phyloP scores from a whole-genome alignment of 192 early-diverging fungal species.

The Coemansia nantahalensis region DNA sequence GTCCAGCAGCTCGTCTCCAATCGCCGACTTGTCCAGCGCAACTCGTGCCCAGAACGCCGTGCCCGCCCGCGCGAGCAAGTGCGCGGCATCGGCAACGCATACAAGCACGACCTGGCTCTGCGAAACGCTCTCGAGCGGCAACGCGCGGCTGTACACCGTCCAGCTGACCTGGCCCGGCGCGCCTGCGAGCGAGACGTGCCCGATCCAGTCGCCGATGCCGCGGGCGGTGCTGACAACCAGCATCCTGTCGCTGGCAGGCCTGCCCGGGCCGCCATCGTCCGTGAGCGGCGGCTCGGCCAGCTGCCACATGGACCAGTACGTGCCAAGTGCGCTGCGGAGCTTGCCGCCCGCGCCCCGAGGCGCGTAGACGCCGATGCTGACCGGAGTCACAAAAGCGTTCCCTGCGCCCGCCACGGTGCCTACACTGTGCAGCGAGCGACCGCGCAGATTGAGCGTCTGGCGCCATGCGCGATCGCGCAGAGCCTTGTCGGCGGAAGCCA shows the following conservation, averaged over 20 bases:
- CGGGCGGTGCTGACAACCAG: slow-evolving; percentile 19
- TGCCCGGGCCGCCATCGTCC: not conserved
- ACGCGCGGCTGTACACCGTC: slow-evolving; percentile 6
- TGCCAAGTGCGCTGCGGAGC: slow-evolving; percentile 10
- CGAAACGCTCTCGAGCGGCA: not conserved
- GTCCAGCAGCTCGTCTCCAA: slow-evolving; percentile 1
- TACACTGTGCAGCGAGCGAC: too few species aligned
- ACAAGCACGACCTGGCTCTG: slow-evolving; percentile 8
- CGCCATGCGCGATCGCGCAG: too few species aligned
- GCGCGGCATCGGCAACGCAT: slow-evolving; percentile 4
- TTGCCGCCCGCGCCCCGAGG: not conserved
- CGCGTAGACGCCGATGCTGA: slow-evolving; percentile 11
- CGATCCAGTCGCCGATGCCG: slow-evolving; percentile 25
- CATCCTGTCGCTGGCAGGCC: not conserved
- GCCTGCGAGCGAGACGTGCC: not conserved
- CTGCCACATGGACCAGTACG: slow-evolving; percentile 45
- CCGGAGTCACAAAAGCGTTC: slow-evolving; percentile 19
- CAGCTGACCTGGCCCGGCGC: not conserved
- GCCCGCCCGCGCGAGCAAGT: slow-evolving; percentile 4
- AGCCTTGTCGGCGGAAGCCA: too few species aligned
- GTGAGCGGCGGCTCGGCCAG: not conserved
- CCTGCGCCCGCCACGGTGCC: slow-evolving; percentile 22
- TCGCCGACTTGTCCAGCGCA: slow-evolving; percentile 11
- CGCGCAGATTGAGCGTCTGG: too few species aligned
- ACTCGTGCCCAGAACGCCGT: slow-evolving; percentile 2